phyloP scores from a whole-genome alignment of 169 alveolate species.

The Eimeria falciformis region DNA sequence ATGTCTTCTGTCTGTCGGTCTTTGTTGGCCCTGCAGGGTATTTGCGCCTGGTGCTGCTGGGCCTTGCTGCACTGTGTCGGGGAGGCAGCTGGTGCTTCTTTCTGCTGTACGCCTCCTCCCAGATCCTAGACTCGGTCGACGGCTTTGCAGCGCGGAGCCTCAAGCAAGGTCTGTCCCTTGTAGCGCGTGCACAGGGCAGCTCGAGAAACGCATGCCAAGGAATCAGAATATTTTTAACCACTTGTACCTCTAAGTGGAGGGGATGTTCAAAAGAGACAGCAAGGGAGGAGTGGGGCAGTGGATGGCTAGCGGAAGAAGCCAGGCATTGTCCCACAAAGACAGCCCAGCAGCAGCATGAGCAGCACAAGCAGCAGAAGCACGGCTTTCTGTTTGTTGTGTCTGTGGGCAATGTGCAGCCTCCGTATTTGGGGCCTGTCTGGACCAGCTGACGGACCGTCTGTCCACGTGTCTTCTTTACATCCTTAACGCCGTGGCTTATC shows the following conservation, averaged over 20 bases:
- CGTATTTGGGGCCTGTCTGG: conserved; percentile 75
- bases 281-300: no score
- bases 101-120: conserved; percentile 44
- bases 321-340: neutral
- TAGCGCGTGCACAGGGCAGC: no score
- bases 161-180: conserved; percentile 51
- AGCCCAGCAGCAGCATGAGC: neutral
- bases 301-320: neutral
- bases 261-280: no score
- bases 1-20: neutral
- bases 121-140: conserved; percentile 72
- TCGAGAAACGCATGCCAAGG: no score
- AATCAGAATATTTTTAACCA: no score
- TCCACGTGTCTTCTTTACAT: conserved; percentile 71
- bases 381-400: neutral
- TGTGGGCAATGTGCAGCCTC: conserved; percentile 38
- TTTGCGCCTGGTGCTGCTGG: conserved; percentile 70
- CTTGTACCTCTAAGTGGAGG: no score
- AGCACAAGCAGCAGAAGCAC: neutral
- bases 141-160: conserved; percentile 71
- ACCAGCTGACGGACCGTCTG: conserved; percentile 75
- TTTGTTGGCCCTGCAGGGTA: conserved; percentile 44
- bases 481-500: conserved; percentile 48
- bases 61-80: neutral
- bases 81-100: neutral